Base-by-base conservation (phyloP, 148 eudicot genomes). In the Fagopyrum homotropicum region DNA sequence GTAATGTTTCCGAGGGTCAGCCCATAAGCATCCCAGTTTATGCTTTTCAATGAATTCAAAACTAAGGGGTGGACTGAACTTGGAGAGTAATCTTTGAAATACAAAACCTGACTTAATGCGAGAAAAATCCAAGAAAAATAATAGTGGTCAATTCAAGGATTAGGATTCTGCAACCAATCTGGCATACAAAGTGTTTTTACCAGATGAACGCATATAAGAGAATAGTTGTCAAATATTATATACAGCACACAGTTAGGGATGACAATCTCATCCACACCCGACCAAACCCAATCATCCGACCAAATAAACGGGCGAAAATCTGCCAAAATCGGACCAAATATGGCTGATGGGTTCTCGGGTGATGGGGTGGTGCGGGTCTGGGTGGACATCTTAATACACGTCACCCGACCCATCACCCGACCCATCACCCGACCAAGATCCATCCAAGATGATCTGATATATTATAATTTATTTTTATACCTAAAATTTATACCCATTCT, bases 1-100 rank as follows among this genome's bases (percentile, higher is more conserved):
- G 72, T 79, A 57, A 85, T 78, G 75, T 87, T 85, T 74, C 46
- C 78, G 72, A 88, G 77, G 81, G 80, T 75, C 76, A 92, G 76
- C 11, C 99, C 99, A 68, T 86, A 95, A 59, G 75, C 85, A 76
- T 82, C 87, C 99, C 98, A 95, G 69, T 88, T 84, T 72, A 90
- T 81, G 88, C 85, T 90, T 77, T 83, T 89, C 76, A 92, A 77
- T 54, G 86, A 89, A 74, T 85, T 86, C 63, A 88, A 73, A 76
- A 80, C 85, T 80, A 94, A 84, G 71, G 84, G 85, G 75, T 84
- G 77, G 52, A 84, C 79, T 40, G 79, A 81, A 84, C 85, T 83
- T 68, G 92, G 96, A 43, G 83, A 78, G 80, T 86, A 92, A 75
- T 95, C 96, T 82, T 84, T 83, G 87, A 85, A 95, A 88, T 84